A percentile compares a stretch with the other conserved stretches of the same genome.
Evolutionary conservation across 179 eudicot species (phyloP).

Genomic region (Spergularia azorica): DNA sequence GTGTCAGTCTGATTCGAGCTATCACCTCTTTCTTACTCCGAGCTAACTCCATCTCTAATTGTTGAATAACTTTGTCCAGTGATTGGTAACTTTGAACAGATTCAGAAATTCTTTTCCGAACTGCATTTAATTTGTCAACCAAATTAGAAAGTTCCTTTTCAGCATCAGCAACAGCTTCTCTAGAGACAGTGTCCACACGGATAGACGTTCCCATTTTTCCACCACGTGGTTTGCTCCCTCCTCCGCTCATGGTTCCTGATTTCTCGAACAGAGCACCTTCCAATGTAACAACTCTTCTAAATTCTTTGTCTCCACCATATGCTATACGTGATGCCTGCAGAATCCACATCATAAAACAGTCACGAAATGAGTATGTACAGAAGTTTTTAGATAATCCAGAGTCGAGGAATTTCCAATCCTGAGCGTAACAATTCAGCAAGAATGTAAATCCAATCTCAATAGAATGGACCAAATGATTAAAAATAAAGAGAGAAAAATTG

Average conservation of each 20-base stretch:
- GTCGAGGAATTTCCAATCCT: neutral
- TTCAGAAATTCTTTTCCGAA: constrained; percentile 61
- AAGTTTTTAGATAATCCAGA: neutral
- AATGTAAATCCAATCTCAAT: neutral
- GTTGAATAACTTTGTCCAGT: constrained; percentile 59
- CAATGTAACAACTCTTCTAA: constrained; percentile 83
- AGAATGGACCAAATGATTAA: too few relatives aligned
- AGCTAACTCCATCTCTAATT: constrained; percentile 80
- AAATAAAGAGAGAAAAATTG: too few relatives aligned
- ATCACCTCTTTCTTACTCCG: constrained; percentile 85
- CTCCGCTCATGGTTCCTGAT: constrained; percentile 99
- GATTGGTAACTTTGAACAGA: constrained; percentile 59
- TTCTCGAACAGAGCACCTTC: constrained; percentile 93
- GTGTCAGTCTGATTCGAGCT: neutral
- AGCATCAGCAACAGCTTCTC: constrained; percentile 75
- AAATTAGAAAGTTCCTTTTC: constrained; percentile 64
- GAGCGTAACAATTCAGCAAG: neutral
- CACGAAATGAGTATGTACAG: neutral
- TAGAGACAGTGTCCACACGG: constrained; percentile 80
- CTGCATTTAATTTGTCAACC: constrained; percentile 45
- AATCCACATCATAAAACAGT: neutral
- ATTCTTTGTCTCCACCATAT: constrained; percentile 65
- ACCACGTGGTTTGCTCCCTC: constrained; percentile 93
- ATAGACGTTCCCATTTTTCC: constrained; percentile 96
- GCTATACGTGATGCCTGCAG: constrained; percentile 91